A percentile compares a stretch with the other conserved stretches of the same genome.
Evolutionary conservation across 345 rosid species (phyloP).

Genomic region (Streptanthus diversifolius): DNA sequence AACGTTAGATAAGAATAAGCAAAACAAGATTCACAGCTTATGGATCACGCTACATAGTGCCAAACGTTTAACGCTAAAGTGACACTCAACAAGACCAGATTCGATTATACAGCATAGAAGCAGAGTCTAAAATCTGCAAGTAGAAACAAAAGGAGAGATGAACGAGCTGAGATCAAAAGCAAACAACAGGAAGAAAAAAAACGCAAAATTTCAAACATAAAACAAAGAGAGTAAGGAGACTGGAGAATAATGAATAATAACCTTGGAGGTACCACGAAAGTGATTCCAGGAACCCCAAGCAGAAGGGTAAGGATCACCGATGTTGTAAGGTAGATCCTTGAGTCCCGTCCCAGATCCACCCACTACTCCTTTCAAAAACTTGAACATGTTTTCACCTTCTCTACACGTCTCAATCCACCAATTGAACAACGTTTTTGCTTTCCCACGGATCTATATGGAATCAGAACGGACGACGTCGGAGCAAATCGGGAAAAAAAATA

Average conservation of each 20-base stretch:
- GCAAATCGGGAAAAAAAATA: background rate
- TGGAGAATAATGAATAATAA: slow-evolving; percentile 5
- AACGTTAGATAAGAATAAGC: background rate
- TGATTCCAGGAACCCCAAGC: slow-evolving; percentile 99
- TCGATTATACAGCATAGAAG: background rate
- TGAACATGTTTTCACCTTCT: slow-evolving; percentile 53
- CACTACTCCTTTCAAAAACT: slow-evolving; percentile 89
- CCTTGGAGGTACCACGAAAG: slow-evolving; percentile 90
- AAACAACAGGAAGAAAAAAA: background rate
- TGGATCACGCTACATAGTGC: background rate
- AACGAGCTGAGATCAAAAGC: background rate
- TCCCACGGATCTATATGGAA: slow-evolving; percentile 1
- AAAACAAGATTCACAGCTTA: background rate
- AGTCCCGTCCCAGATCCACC: slow-evolving; percentile 92
- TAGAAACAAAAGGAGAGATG: background rate
- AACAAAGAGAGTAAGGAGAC: background rate
- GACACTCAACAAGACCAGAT: background rate
- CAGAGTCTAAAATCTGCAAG: background rate
- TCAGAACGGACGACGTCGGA: slow-evolving; percentile 2
- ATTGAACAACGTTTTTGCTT: background rate
- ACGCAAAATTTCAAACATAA: background rate
- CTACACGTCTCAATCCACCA: background rate
- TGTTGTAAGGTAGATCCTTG: slow-evolving; percentile 93
- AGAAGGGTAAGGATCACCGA: slow-evolving; percentile 82
- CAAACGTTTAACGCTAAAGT: background rate